Percentiles rank a stretch among this genome's conserved stretches.
Evolutionary conservation across 1,284 basidiomycete genomes (phyloP).

Genomic region (Pholiota adiposa): DNA sequence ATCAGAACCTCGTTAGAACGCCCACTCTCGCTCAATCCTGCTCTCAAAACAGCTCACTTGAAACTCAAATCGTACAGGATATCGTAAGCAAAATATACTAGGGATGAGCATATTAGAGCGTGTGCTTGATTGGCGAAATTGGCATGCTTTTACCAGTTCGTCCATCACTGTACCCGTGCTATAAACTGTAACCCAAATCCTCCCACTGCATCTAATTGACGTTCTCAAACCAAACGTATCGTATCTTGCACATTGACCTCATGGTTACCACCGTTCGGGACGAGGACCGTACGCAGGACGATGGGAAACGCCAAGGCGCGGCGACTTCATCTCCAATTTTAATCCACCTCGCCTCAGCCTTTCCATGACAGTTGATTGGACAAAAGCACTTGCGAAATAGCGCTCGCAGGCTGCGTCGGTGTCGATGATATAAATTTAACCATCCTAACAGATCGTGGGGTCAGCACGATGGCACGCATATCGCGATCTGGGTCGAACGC

Average conservation of each 20-base stretch:
- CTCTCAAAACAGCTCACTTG: not conserved
- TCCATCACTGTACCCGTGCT: not conserved
- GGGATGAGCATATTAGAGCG: not conserved
- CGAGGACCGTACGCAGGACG: not conserved
- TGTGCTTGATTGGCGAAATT: not conserved
- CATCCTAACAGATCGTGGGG: not conserved
- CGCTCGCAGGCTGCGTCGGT: not conserved
- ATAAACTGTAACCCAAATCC: not conserved
- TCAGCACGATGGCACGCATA: not conserved
- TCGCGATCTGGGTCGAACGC: not conserved
- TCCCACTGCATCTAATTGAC: not conserved
- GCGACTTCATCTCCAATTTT: not conserved
- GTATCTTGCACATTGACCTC: not conserved
- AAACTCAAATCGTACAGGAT: not conserved
- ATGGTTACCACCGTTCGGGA: not conserved
- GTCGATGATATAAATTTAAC: not conserved
- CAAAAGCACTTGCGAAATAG: not conserved
- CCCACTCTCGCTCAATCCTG: not conserved
- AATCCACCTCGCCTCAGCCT: not conserved
- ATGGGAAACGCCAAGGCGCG: not conserved
- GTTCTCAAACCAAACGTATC: not conserved
- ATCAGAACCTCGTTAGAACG: too few species aligned
- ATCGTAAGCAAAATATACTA: not conserved
- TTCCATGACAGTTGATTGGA: not conserved
- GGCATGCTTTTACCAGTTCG: not conserved